Evolutionary conservation across 2,329 filamentous ascomycete genomes (phyloP), one percentile per base, ranked within the genome.

Genomic region (Davidsoniella eucalypti): DNA sequence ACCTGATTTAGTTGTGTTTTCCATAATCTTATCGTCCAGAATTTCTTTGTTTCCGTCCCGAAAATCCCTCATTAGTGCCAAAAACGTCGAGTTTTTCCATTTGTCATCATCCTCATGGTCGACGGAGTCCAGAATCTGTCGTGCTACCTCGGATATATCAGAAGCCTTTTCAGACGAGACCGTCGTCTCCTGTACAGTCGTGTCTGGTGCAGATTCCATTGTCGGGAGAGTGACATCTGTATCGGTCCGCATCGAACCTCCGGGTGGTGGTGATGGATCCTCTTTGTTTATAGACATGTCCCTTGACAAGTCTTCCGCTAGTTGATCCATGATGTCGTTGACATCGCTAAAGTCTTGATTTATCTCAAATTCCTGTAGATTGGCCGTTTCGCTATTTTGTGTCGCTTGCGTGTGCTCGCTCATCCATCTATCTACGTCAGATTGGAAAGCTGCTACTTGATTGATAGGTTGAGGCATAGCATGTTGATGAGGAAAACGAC

Each of bases 81-180:
- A 58, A 40, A 69, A 69, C n/a, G 62, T 58, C 0, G 67, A 69
- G 42, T 69, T 67, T 54, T 67, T 66, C 67, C 67, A 69, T 55
- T 69, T 69, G 7, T 69, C 67, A 40, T 66, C 66, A 42, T 61
- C 59, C 54, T 69, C 67, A 48, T 69, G 67, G 55, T 67, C 60
- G 21, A 69, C 67, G 2, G 64, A 64, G 44, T 68, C 64, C 36
- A 69, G 60, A 1, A 69, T 63, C 18, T 65, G 61, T 53, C 66
- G 62, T 5, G 67, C 67, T 0, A 67, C 67, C 51, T 68, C 65
- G 2, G 67, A 64, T 2, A 69, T 64, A 18, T 64, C 47, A 23
- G 52, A 53, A 1, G 64, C 65, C 39, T 62, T 63, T 47, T 54
- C 50, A 44, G 59, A 60, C 29, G 53, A 18, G 2, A 47, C 54